Evolutionary conservation across 768 basidiomycete genomes (phyloP).

Genomic region (Calocybe gangraenosa): DNA sequence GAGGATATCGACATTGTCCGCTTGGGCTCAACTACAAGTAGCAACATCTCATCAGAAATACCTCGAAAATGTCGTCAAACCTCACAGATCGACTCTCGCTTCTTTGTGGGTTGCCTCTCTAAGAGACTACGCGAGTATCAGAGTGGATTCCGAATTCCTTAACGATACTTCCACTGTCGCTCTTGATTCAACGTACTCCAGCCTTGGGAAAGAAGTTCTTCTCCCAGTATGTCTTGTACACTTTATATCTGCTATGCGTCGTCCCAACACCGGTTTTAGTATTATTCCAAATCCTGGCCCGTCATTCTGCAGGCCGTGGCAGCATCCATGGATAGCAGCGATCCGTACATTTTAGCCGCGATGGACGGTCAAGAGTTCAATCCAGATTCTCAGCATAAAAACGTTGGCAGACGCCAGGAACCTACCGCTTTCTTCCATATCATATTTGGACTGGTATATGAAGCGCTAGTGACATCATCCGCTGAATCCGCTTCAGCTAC

Average conservation of each 20-base stretch:
- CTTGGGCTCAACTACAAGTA: slow-evolving; percentile 91
- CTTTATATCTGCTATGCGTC: background rate
- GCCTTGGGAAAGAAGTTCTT: slow-evolving; percentile 85
- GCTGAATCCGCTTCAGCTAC: slow-evolving; percentile 47
- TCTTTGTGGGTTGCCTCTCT: slow-evolving; percentile 86
- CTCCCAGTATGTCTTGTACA: slow-evolving; percentile 63
- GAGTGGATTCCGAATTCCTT: slow-evolving; percentile 83
- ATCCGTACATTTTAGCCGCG: slow-evolving; percentile 67
- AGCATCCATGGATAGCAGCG: slow-evolving; percentile 66
- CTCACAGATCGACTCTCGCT: slow-evolving; percentile 70
- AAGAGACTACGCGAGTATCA: slow-evolving; percentile 88
- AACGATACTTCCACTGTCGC: slow-evolving; percentile 72
- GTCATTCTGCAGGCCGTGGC: slow-evolving; percentile 84
- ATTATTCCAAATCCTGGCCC: slow-evolving; percentile 81
- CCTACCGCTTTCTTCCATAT: slow-evolving; percentile 84
- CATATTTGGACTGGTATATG: slow-evolving; percentile 91
- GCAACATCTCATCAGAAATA: slow-evolving; percentile 73
- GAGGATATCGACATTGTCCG: slow-evolving; percentile 85
- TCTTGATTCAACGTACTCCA: slow-evolving; percentile 80
- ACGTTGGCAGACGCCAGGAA: slow-evolving; percentile 40
- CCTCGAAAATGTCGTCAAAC: slow-evolving; percentile 75
- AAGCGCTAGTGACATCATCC: slow-evolving; percentile 69
- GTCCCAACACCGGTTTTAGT: slow-evolving; percentile 42
- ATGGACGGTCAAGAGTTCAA: slow-evolving; percentile 69
- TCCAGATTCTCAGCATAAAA: slow-evolving; percentile 19